Evolutionary conservation across 1,139 yeast species (phyloP), one percentile per base, ranked within the genome.

Genomic region (Sugiyamaella pinicola): DNA sequence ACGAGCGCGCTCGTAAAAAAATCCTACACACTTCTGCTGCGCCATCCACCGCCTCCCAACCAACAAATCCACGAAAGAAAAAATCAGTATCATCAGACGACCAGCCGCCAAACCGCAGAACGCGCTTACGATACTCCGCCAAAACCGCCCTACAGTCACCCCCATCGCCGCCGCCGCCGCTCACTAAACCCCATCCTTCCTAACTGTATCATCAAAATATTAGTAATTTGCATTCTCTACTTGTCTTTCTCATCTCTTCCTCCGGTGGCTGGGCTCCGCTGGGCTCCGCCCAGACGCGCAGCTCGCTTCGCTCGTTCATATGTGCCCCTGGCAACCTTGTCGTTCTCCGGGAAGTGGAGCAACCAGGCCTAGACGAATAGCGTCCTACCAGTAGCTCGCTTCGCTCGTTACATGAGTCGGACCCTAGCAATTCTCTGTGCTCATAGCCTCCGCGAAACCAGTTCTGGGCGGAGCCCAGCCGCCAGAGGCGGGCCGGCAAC

Each of bases 1-100:
- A 90, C 1, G 82, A 84, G 5, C 78, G 95, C 9, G 95, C 43
- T 28, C 31, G 26, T n/a, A 43, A 46, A 22, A 43, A 40, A 39
- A 19, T 8, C 19, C 39, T 15, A 4, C 40, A 21, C 12, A 6
- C 47, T 12, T 42, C 22, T 3, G 4, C 35, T 18, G 2, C 47
- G 7, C 26, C 35, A 7, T 13, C 45, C 18, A 19, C 35, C 37
- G 8, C 38, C 17, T 13, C 26, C 19, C 31, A 34, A n/a, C 22
- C 26, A 9, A 15, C 21, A 3, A 26, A 28, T 9, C 5, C 28
- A 24, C 31, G 33, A 17, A 29, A 39, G 41, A 47, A 41, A 31
- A 34, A 15, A 9, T 21, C 45, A 12, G 13, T 24, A 22, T 28
- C 47, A 9, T 13, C 34, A 4, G 49, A 45, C 15, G 41, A 31